A percentile compares a stretch with the other conserved stretches of the same genome.
These are phyloP conservation scores for Erodium trifolium DNA, from an alignment of 441 rosid genomes.

Conservation along the genomic window DNA sequence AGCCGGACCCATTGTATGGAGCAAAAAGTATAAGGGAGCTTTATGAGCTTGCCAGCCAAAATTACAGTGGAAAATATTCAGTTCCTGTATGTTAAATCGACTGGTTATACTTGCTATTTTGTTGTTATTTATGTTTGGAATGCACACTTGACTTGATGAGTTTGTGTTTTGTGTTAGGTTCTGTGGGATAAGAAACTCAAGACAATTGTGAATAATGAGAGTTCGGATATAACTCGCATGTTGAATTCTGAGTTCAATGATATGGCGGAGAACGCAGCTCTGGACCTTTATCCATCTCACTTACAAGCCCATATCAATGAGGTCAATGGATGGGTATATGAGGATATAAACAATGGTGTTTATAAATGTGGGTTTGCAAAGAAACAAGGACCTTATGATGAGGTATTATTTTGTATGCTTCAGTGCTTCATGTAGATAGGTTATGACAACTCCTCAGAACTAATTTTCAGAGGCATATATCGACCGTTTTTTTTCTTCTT, in stretches of 20 bases:
- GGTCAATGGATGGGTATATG: slow-evolving; percentile 26
- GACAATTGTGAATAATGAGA: slow-evolving; percentile 28
- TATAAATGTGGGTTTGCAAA: slow-evolving; percentile 28
- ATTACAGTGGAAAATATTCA: slow-evolving; percentile 25
- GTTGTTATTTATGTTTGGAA: background rate
- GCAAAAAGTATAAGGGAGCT: slow-evolving; percentile 25
- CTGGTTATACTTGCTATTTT: background rate
- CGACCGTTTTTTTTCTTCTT: background rate
- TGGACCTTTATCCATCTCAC: slow-evolving; percentile 26
- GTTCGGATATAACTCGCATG: slow-evolving; percentile 26
- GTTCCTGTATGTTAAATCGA: slow-evolving; percentile 22
- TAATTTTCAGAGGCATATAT: too few relatives aligned
- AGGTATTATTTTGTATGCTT: slow-evolving; percentile 11
- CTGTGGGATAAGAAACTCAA: slow-evolving; percentile 31
- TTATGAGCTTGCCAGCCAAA: slow-evolving; percentile 24
- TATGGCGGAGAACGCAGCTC: slow-evolving; percentile 25
- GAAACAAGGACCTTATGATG: slow-evolving; percentile 28
- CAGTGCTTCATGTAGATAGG: background rate
- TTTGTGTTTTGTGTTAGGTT: slow-evolving; percentile 15
- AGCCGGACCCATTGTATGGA: slow-evolving; percentile 21
- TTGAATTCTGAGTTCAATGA: slow-evolving; percentile 25
- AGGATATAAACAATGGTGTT: slow-evolving; percentile 24
- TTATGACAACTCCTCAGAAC: background rate
- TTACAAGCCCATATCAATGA: slow-evolving; percentile 22
- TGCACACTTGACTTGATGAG: background rate